These are phyloP conservation scores for Syzygium aromaticum DNA, from an alignment of 345 rosid genomes.

Conservation along the genomic window DNA sequence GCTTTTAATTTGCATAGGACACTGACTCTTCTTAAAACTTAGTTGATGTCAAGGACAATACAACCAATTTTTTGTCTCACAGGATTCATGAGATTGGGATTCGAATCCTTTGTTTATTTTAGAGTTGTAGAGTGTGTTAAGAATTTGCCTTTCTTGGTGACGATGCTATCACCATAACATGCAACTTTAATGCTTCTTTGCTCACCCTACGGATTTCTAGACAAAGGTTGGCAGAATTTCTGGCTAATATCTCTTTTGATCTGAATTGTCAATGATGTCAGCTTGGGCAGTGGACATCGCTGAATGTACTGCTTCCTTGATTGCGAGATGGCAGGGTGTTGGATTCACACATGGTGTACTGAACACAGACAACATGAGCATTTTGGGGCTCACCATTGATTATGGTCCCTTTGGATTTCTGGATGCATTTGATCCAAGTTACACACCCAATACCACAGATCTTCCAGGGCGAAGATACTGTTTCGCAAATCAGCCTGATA, in stretches of 20 bases:
- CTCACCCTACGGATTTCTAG: background rate
- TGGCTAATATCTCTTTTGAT: background rate
- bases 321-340: slow-evolving; percentile 96
- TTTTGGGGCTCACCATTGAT: slow-evolving; percentile 91
- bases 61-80: background rate
- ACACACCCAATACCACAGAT: slow-evolving; percentile 95
- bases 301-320: slow-evolving; percentile 78
- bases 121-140: background rate
- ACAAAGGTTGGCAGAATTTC: background rate
- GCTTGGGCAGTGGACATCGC: slow-evolving; percentile 94
- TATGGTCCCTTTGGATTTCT: slow-evolving; percentile 98
- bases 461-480: slow-evolving; percentile 96
- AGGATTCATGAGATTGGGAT: background rate
- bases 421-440: slow-evolving; percentile 98
- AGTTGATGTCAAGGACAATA: background rate
- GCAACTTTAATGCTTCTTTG: background rate
- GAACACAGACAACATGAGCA: slow-evolving; percentile 98
- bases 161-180: background rate
- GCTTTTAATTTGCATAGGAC: background rate
- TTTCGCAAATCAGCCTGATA: slow-evolving; percentile 96
- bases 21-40: background rate
- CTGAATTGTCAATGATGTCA: slow-evolving; percentile 19
- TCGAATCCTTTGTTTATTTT: background rate
- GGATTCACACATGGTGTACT: slow-evolving; percentile 98
- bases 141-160: background rate